Evolutionary conservation across 257 asterid species (phyloP).

Genomic region (Solanum paucissectum): DNA sequence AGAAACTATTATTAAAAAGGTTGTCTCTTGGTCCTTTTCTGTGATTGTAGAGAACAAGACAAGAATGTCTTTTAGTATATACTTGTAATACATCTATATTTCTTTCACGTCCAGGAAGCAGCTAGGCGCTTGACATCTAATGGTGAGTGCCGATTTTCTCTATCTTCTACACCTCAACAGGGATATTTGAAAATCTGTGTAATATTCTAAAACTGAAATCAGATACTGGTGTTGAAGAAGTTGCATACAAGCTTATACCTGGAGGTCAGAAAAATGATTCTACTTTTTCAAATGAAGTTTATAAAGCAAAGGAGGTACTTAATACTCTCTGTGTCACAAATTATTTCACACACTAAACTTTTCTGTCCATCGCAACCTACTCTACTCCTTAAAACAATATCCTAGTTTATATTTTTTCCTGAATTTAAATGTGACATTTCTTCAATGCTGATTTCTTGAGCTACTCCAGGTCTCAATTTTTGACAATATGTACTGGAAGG

Average conservation of each 20-base stretch:
- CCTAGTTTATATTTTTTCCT: background rate
- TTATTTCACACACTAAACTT: background rate
- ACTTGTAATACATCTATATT: background rate
- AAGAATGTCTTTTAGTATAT: background rate
- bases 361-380: background rate
- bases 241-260: constrained; percentile 33
- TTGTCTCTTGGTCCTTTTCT: background rate
- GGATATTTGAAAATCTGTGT: background rate
- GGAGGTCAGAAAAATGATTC: constrained; percentile 21
- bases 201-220: constrained; percentile 5
- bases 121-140: constrained; percentile 24
- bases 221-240: constrained; percentile 25
- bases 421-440: background rate
- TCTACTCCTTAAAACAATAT: background rate
- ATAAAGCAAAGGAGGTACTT: constrained; percentile 25
- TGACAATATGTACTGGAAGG: constrained; percentile 40
- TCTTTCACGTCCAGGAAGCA: constrained; percentile 25
- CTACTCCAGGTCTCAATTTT: constrained; percentile 23
- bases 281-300: constrained; percentile 9
- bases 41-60: background rate
- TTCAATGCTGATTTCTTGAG: background rate
- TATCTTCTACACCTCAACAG: background rate
- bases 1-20: constrained; percentile 41
- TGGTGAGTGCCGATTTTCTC: constrained; percentile 20
- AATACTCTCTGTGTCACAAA: background rate